Percentiles rank a stretch among this genome's conserved stretches.
Evolutionary conservation across 306 rosid species (phyloP).

Genomic region (Inga leiocalycina): DNA sequence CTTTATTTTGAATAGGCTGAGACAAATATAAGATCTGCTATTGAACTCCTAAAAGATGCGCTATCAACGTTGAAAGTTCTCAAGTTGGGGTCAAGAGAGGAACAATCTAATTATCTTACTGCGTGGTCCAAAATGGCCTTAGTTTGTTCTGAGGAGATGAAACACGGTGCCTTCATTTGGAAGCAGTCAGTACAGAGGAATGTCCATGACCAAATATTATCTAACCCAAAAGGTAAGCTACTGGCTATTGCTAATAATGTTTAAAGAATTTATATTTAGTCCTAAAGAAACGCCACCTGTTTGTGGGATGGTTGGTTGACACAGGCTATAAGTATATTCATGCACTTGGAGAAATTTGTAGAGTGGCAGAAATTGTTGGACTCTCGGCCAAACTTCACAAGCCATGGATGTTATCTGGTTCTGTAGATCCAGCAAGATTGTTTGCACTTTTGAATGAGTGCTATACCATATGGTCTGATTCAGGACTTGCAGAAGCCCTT

Average conservation of each 20-base stretch:
- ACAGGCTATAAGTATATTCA: conserved; percentile 65
- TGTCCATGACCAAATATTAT: conserved; percentile 56
- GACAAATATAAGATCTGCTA: conserved; percentile 65
- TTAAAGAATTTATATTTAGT: conserved; percentile 22
- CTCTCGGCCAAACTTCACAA: conserved; percentile 68
- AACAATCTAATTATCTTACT: conserved; percentile 66
- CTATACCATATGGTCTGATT: conserved; percentile 66
- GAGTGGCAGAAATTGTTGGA: conserved; percentile 71
- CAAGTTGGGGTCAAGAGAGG: conserved; percentile 64
- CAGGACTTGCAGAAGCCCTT: conserved; percentile 83
- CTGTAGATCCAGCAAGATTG: conserved; percentile 47
- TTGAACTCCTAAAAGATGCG: conserved; percentile 72
- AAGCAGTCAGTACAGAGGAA: conserved; percentile 59
- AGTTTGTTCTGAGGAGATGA: conserved; percentile 75
- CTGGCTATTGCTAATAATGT: conserved; percentile 31
- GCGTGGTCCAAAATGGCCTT: conserved; percentile 65
- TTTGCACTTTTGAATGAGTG: conserved; percentile 63
- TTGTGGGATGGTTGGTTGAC: conserved; percentile 32
- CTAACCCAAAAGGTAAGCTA: conserved; percentile 66
- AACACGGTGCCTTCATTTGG: conserved; percentile 82
- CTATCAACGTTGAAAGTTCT: conserved; percentile 64
- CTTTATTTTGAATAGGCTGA: conserved; percentile 61
- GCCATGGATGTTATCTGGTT: conserved; percentile 68
- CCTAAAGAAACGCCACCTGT: conserved; percentile 16
- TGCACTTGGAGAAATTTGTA: conserved; percentile 87